Evolutionary conservation across 2,329 filamentous ascomycete species (phyloP), one percentile per base, ranked within the genome.

Genomic region (Nemania sp.): DNA sequence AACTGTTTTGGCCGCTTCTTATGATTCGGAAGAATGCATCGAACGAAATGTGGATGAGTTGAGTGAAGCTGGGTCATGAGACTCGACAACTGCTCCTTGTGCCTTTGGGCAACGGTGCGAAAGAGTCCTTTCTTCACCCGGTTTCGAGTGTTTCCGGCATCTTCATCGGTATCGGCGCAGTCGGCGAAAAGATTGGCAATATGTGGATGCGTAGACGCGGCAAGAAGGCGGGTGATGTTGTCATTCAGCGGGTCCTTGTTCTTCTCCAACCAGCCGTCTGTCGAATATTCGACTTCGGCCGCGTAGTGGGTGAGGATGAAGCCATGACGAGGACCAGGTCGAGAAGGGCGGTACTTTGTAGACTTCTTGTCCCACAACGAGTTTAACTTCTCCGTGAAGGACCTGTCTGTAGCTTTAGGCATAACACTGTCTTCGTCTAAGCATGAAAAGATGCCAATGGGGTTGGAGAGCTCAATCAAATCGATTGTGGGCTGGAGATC

Each of bases 221-320:
- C 91, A 37, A 99, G 83, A 7, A 99, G 83, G 20, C 92, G 87
- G 0, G 96, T 99, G 64, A 99, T 84, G 65, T 98, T 99, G 81
- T 99, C 96, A 70, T 98, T 98, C 47, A 99, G 77, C 1, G 95
- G 96, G 71, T 99, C 95, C 75, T 99, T 99, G 81, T 99, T 99
- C 83, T 98, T 99, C 76, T 98, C 94, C 35, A 99, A 80, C 95
- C 95, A 99, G 59, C 90, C 90, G 58, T 94, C 87, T 0, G 95
- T 99, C 0, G 90, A 92, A 74, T 99, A 99, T 75, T 99, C 96
- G 2, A 99, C 95, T 75, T 98, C 95, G 25, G 95, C 93, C 21
- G 95, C 95, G 72, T 99, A 99, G 73, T 99, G 95, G 0, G 95
- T 99, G 18, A 99, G 86, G 68, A 97, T 88, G 72, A 99, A 99